Evolutionary conservation across 1,284 basidiomycete genomes (phyloP).

Genomic region (Boletellus dicymbophilus): DNA sequence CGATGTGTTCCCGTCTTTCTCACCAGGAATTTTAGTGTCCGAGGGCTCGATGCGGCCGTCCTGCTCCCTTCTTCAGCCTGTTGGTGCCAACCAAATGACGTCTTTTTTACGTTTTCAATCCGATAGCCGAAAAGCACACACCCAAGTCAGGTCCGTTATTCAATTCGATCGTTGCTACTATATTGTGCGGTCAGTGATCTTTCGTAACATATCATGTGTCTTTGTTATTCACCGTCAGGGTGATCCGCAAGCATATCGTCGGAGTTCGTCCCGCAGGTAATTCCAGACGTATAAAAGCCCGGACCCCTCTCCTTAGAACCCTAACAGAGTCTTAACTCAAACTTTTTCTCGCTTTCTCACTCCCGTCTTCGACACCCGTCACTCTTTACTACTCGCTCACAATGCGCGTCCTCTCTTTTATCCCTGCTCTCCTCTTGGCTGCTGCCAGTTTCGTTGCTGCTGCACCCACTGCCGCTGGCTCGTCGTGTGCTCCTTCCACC

Average conservation of each 20-base stretch:
- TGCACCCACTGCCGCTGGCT: slow-evolving; percentile 7
- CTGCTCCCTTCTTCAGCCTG: background rate
- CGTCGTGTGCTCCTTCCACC: no score
- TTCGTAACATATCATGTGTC: no score
- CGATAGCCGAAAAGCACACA: background rate
- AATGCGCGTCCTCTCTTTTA: slow-evolving; percentile 27
- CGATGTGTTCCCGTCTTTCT: background rate
- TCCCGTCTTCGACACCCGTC: slow-evolving; percentile 12
- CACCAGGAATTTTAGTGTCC: background rate
- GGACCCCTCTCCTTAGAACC: background rate
- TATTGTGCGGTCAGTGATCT: no score
- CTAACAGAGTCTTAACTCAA: background rate
- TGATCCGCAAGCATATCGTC: background rate
- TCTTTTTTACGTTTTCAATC: slow-evolving; percentile 1
- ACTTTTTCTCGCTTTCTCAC: background rate
- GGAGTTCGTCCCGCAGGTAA: background rate
- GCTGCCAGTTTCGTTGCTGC: slow-evolving; percentile 19
- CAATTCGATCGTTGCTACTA: no score
- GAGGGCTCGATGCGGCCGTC: slow-evolving; percentile 4
- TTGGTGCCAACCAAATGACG: slow-evolving; percentile 4
- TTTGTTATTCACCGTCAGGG: slow-evolving; percentile 4
- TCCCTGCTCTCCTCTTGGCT: slow-evolving; percentile 20
- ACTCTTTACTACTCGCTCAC: slow-evolving; percentile 17
- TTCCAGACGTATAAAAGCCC: slow-evolving; percentile 18
- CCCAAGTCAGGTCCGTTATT: slow-evolving; percentile 1